phyloP scores from a whole-genome alignment of 345 rosid species.

The Citrus glauca region DNA sequence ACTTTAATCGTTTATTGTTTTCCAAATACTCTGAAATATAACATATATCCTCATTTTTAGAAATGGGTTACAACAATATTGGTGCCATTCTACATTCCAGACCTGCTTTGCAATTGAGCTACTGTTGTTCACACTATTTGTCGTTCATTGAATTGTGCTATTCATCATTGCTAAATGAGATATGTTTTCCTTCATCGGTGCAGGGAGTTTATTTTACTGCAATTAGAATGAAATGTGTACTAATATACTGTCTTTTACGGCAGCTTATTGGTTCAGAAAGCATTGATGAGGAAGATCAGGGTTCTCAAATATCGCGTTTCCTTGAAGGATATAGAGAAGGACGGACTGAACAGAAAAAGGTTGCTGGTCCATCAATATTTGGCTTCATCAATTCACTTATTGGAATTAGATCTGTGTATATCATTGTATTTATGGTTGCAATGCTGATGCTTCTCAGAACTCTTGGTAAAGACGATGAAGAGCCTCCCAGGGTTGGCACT shows the following conservation, averaged over 20 bases:
- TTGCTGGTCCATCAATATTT: slow-evolving; percentile 72
- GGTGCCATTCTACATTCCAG: neutral
- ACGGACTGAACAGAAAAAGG: slow-evolving; percentile 42
- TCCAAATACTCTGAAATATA: neutral
- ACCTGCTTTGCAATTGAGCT: neutral
- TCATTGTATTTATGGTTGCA: slow-evolving; percentile 67
- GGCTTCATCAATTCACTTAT: slow-evolving; percentile 65
- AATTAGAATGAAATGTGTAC: neutral
- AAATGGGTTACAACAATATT: no score
- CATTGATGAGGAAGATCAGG: slow-evolving; percentile 66
- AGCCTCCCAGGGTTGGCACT: slow-evolving; percentile 50
- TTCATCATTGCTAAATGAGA: neutral
- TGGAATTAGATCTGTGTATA: slow-evolving; percentile 51
- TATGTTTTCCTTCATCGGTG: neutral
- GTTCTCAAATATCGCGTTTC: slow-evolving; percentile 68
- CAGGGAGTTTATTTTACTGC: no score
- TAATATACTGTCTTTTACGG: slow-evolving; percentile 4
- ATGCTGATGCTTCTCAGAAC: slow-evolving; percentile 51
- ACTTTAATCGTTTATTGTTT: neutral
- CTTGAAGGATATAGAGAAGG: slow-evolving; percentile 84
- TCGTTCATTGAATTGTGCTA: neutral
- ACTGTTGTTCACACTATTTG: neutral
- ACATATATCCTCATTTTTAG: neutral
- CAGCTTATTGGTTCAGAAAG: slow-evolving; percentile 66
- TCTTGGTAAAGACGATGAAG: slow-evolving; percentile 44